These are phyloP conservation scores for Rhexocercosporidium sp. DNA, from an alignment of 2,329 filamentous ascomycete species.

Conservation along the genomic window DNA sequence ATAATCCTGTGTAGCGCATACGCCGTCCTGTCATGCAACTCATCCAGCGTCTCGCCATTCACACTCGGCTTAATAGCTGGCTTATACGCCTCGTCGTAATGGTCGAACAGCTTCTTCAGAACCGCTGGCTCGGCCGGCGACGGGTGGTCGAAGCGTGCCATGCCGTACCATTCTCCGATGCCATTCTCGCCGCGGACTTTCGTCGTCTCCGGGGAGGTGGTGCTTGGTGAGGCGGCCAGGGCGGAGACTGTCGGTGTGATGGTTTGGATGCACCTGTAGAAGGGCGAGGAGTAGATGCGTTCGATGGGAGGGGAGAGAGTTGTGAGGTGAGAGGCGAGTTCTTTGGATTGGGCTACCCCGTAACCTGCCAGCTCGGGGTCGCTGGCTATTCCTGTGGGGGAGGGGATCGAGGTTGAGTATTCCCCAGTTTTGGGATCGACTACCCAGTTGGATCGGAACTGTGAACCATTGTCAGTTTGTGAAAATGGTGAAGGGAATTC, in stretches of 20 bases:
- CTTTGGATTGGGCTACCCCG: conserved; percentile 80
- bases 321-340: conserved; percentile 72
- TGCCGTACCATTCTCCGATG: conserved; percentile 88
- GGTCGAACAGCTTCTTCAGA: conserved; percentile 71
- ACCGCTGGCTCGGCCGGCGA: conserved; percentile 68
- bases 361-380: conserved; percentile 89
- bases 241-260: conserved; percentile 70
- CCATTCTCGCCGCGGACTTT: conserved; percentile 61
- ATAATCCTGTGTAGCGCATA: conserved; percentile 74
- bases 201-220: conserved; percentile 35
- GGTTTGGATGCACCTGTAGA: conserved; percentile 88
- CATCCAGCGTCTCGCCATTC: conserved; percentile 78
- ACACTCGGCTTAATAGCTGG: conserved; percentile 71
- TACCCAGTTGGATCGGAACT: conserved; percentile 92
- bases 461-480: conserved; percentile 28
- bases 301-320: conserved; percentile 70
- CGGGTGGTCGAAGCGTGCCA: conserved; percentile 85
- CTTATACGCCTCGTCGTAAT: conserved; percentile 60
- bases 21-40: conserved; percentile 81
- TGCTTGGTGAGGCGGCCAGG: conserved; percentile 42
- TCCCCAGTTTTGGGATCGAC: conserved; percentile 81
- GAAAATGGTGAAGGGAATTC: conserved; percentile 23
- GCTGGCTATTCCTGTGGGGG: conserved; percentile 85
- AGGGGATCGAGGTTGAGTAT: conserved; percentile 75
- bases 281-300: conserved; percentile 81